phyloP scores from a whole-genome alignment of 2,329 filamentous ascomycete species.

The Nigrospora sphaerica region DNA sequence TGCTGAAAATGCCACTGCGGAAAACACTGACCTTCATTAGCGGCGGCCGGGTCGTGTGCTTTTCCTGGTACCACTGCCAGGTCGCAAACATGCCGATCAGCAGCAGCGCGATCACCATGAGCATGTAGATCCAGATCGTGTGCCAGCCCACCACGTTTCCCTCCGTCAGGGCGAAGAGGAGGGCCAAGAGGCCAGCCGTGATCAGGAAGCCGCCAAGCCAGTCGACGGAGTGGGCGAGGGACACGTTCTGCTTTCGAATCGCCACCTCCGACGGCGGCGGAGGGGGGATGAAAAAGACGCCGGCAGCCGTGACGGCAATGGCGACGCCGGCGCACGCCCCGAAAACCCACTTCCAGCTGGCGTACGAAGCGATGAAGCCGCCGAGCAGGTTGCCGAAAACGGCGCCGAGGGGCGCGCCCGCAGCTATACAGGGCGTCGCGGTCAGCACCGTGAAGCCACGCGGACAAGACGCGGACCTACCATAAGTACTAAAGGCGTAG shows the following conservation, averaged over 20 bases:
- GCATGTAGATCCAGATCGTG: conserved; percentile 51
- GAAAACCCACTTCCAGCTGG: conserved; percentile 62
- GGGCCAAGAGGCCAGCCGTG: conserved; percentile 52
- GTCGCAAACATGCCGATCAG: conserved; percentile 48
- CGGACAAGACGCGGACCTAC: conserved; percentile 19
- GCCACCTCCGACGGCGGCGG: conserved; percentile 27
- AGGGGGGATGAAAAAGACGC: conserved; percentile 52
- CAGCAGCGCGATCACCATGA: conserved; percentile 51
- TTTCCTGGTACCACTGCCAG: conserved; percentile 57
- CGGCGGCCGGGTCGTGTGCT: conserved; percentile 39
- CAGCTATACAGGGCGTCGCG: conserved; percentile 27
- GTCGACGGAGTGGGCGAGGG: conserved; percentile 45
- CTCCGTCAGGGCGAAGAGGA: conserved; percentile 62
- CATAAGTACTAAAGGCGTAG: conserved; percentile 60
- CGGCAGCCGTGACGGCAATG: conserved; percentile 46
- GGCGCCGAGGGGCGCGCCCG: conserved; percentile 57
- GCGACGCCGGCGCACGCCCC: conserved; percentile 56
- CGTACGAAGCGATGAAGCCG: conserved; percentile 56
- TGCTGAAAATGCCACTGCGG: conserved; percentile 49
- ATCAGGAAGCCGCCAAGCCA: conserved; percentile 60
- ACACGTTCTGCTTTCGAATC: conserved; percentile 13
- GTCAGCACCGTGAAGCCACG: no score
- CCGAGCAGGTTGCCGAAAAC: conserved; percentile 59
- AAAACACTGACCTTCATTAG: conserved; percentile 64
- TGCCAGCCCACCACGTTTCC: conserved; percentile 64